Base-by-base conservation (phyloP, 768 basidiomycete species). In the Rhodotorula sphaerocarpa region DNA sequence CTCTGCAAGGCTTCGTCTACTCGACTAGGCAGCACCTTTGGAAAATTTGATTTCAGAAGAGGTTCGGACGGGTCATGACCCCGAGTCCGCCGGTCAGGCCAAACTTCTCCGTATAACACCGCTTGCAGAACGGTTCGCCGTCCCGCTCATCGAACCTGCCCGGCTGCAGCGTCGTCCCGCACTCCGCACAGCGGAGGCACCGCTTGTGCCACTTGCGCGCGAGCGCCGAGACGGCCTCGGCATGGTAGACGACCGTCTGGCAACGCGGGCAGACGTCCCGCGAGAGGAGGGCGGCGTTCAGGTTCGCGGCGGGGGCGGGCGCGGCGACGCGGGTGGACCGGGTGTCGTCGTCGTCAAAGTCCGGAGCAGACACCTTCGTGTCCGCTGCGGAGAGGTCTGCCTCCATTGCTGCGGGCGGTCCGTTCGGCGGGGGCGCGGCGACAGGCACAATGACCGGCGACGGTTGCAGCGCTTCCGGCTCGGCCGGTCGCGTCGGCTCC, bases 161-260 rank as follows among this genome's bases (percentile, higher is more conserved):
- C 31, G 48, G 48, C 31, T 61, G 51, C 27, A 71, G 57, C 3
- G 67, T 52, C 18, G 69, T 69, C 27, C 44, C 57, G 44, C 70
- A 71, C 5, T 46, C 48, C 11, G 55, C 53, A 47, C 70, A 71
- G 16, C 67, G 53, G 36, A 71, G 53, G 25, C 70, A 71, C 67
- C 67, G 44, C 63, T 69, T 59, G 34, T 36, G 25, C 36, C 34
- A 27, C 34, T 33, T 23, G 5, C 34, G 50, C 50, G 23, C 4
- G 50, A 51, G 50, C 5, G 48, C 48, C 31, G 18, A 20, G 7
- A 50, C 48, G 18, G 33, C 18, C 50, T 59, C 58, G 57, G 58
- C 57, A 34, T 57, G 55, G 43, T 34, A 25, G 15, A 41, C 33
- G 27, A 15, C 25, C 42, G 43, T 27, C 23, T 21, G 18, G 27